Evolutionary conservation across 2,329 filamentous ascomycete genomes (phyloP), one percentile per base, ranked within the genome.

Genomic region (Ophiocordyceps australis): DNA sequence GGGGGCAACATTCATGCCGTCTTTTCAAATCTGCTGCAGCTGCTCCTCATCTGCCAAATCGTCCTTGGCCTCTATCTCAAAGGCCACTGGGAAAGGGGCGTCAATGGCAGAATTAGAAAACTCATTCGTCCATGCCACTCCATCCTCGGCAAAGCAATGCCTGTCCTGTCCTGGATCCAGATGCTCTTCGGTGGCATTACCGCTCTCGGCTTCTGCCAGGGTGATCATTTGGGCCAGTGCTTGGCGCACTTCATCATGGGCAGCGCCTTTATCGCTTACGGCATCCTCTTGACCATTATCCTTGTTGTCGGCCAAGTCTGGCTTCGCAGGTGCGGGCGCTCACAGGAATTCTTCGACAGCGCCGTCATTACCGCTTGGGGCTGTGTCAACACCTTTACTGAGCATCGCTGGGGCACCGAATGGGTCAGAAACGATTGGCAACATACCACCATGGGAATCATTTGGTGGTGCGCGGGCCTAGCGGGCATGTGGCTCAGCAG

Each of bases 221-320:
- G 65, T 28, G 85, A 95, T 30, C 86, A 98, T 44, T 49, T 83
- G 2, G 86, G 85, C 17, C 89, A 98, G 50, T 98, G 89, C 51
- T 55, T 80, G 22, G 89, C 89, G 2, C 89, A 98, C 50, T 98
- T 95, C 51, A 98, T 95, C 50, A 98, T 98, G 89, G 89, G 89
- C 23, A 77, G 79, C 37, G 85, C 86, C 1, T 98, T 98, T 46
- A 86, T 98, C 38, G 89, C 67, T 17, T 98, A 98, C 42, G 89
- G 81, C 16, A 77, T 94, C 28, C 47, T 93, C 20, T 63, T 98
- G 36, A 85, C 80, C 3, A 75, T 95, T 13, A 55, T 94, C 13
- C 65, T 95, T 18, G 57, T 94, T 7, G 82, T 89, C 21, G 89
- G 89, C 10, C 89, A 95, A 51, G 54, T 71, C 17, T 94, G 83